phyloP scores from a whole-genome alignment of 2,329 filamentous ascomycete genomes.

The Zalaria obscura region DNA sequence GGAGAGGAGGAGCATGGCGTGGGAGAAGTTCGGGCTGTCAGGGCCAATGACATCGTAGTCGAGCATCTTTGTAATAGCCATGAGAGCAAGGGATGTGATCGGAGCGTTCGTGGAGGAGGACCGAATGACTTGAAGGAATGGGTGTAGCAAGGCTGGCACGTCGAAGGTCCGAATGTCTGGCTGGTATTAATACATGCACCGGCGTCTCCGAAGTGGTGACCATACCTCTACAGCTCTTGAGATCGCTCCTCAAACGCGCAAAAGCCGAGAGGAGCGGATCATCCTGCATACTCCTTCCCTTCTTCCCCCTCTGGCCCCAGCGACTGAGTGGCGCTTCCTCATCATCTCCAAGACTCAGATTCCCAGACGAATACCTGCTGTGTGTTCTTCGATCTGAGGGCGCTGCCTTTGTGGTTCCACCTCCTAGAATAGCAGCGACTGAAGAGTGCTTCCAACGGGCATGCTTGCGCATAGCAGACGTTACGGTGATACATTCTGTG shows the following conservation, averaged over 20 bases:
- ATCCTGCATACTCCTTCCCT: slow-evolving; percentile 93
- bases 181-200: background rate
- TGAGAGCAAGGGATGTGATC: slow-evolving; percentile 86
- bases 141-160: slow-evolving; percentile 74
- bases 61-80: slow-evolving; percentile 92
- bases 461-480: slow-evolving; percentile 95
- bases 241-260: slow-evolving; percentile 72
- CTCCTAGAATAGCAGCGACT: slow-evolving; percentile 87
- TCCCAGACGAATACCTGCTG: slow-evolving; percentile 4
- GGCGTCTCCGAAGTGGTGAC: background rate
- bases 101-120: slow-evolving; percentile 91
- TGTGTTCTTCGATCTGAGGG: slow-evolving; percentile 2
- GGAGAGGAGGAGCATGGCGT: slow-evolving; percentile 89
- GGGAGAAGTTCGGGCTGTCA: slow-evolving; percentile 70
- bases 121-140: slow-evolving; percentile 92
- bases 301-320: slow-evolving; percentile 90
- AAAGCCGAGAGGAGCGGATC: slow-evolving; percentile 94
- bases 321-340: slow-evolving; percentile 40
- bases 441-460: slow-evolving; percentile 91
- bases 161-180: slow-evolving; percentile 78
- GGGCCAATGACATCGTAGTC: slow-evolving; percentile 82
- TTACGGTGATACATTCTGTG: slow-evolving; percentile 97
- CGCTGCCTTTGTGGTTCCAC: slow-evolving; percentile 24
- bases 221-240: slow-evolving; percentile 70
- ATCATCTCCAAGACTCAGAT: slow-evolving; percentile 3